phyloP scores from a whole-genome alignment of 768 basidiomycete species.

The Psilocybe cubensis region DNA sequence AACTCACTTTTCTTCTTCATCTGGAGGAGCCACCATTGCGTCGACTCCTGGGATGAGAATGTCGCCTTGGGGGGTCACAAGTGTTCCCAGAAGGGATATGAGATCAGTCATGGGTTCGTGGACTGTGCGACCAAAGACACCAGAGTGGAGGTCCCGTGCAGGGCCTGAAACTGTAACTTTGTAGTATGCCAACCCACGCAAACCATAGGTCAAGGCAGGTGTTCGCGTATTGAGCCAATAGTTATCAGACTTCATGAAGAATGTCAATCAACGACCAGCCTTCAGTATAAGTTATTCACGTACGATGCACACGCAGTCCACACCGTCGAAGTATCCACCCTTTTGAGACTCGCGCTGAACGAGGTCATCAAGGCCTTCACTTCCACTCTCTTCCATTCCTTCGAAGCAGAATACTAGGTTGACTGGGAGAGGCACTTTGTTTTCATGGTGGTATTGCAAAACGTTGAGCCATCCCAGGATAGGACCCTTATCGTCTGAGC shows the following conservation, averaged over 20 bases:
- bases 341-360: constrained; percentile 73
- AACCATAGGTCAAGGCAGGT: constrained; percentile 83
- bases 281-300: constrained; percentile 26
- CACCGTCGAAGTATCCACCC: constrained; percentile 83
- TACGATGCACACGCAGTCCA: constrained; percentile 94
- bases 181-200: constrained; percentile 89
- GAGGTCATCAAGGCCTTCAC: constrained; percentile 88
- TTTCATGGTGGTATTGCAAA: constrained; percentile 78
- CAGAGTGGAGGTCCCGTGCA: constrained; percentile 87
- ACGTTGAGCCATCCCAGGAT: constrained; percentile 90
- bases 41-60: constrained; percentile 91
- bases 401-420: constrained; percentile 94
- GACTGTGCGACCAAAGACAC: constrained; percentile 80
- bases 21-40: constrained; percentile 77
- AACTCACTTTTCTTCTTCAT: constrained; percentile 67
- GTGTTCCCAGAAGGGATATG: constrained; percentile 79
- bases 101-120: constrained; percentile 97
- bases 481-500: constrained; percentile 91
- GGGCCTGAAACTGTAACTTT: constrained; percentile 84
- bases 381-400: constrained; percentile 97
- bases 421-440: constrained; percentile 76
- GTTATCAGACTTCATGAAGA: constrained; percentile 73
- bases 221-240: constrained; percentile 91
- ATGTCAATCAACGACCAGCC: neutral
- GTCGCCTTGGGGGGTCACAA: constrained; percentile 77